Evolutionary conservation across 2,329 filamentous ascomycete genomes (phyloP).

Genomic region (Alternaria tenuissima): DNA sequence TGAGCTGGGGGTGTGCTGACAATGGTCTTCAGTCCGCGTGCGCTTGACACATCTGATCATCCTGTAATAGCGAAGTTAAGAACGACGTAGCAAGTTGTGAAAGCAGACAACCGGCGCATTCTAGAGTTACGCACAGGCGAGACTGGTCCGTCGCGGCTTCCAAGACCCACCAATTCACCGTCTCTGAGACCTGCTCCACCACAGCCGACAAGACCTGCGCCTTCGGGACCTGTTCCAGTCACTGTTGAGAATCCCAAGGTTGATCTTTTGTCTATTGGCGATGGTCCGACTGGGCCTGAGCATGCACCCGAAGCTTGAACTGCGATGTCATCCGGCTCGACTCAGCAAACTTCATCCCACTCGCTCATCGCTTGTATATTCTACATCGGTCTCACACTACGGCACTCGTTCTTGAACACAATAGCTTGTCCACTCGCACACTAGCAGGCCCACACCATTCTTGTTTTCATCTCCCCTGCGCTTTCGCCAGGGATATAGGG

Average conservation of each 20-base stretch:
- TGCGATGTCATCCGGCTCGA: neutral
- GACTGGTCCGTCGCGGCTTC: neutral
- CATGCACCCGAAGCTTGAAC: neutral
- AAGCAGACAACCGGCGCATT: neutral
- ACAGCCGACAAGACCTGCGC: neutral
- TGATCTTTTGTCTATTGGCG: neutral
- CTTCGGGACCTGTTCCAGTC: neutral
- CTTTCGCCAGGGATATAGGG: neutral
- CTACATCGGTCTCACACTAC: neutral
- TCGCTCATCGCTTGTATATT: neutral
- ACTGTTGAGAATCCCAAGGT: neutral
- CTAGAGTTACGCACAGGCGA: neutral
- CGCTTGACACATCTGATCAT: neutral
- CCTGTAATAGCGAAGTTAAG: neutral
- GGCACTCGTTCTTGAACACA: neutral
- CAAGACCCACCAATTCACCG: neutral
- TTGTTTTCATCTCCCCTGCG: neutral
- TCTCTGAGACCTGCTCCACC: neutral
- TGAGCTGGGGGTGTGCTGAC: conserved; percentile 25
- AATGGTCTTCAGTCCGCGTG: neutral
- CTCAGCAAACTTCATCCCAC: neutral
- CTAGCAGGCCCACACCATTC: neutral
- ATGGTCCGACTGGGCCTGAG: neutral
- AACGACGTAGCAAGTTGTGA: neutral
- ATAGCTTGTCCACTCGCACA: neutral